Percentiles rank a stretch among this genome's conserved stretches.
Evolutionary conservation across 495 filamentous ascomycete species (phyloP).

Genomic region (Neurospora sp.): DNA sequence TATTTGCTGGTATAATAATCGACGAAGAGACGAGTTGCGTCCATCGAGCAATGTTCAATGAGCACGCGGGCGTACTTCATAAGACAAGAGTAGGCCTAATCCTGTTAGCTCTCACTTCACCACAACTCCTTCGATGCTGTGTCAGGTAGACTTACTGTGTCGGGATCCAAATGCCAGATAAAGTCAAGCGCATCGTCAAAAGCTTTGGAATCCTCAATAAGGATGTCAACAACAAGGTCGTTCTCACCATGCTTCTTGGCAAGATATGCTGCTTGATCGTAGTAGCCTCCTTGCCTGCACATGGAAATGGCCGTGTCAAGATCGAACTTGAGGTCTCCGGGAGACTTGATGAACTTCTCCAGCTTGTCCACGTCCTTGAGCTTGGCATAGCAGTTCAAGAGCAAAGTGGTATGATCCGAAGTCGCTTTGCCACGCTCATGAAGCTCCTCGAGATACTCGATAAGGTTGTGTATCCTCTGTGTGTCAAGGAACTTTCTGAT

Average conservation of each 20-base stretch:
- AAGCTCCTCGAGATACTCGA: constrained; percentile 93
- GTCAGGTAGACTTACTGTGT: constrained; percentile 45
- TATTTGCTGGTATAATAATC: constrained; percentile 88
- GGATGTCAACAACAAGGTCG: constrained; percentile 85
- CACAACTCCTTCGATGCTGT: not conserved
- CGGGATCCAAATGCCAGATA: constrained; percentile 80
- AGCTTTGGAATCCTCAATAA: constrained; percentile 88
- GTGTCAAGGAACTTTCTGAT: constrained; percentile 95
- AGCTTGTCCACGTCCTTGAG: constrained; percentile 92
- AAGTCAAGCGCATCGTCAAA: constrained; percentile 84
- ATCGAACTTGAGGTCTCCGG: constrained; percentile 91
- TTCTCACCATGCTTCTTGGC: constrained; percentile 91
- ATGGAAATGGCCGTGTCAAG: constrained; percentile 94
- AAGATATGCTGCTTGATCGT: constrained; percentile 89
- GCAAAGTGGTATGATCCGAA: constrained; percentile 88
- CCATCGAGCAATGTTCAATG: constrained; percentile 68
- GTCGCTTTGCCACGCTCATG: constrained; percentile 91
- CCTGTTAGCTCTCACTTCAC: constrained; percentile 16
- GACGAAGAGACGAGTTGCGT: constrained; percentile 78
- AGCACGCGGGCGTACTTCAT: constrained; percentile 94
- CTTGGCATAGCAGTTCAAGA: constrained; percentile 97
- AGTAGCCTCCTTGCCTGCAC: constrained; percentile 98
- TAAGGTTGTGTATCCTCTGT: constrained; percentile 91
- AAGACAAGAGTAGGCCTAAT: constrained; percentile 71
- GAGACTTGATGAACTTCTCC: constrained; percentile 91